These are phyloP conservation scores for Rhizopogon vulgaris DNA, from an alignment of 768 basidiomycete species.

Conservation along the genomic window DNA sequence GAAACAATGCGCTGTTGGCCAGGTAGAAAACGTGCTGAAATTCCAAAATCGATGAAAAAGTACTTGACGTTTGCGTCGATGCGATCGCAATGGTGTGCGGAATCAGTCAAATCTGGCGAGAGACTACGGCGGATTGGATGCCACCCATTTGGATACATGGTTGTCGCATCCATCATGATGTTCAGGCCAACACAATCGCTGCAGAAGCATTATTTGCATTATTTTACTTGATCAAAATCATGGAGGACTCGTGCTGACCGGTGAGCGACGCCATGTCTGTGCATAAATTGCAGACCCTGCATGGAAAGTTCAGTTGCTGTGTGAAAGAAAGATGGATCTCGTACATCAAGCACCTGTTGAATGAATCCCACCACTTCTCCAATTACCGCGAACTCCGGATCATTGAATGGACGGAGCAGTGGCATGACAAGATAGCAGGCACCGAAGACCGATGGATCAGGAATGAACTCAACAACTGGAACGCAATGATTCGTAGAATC, in stretches of 20 bases:
- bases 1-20: neutral
- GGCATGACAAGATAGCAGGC: constrained; percentile 24
- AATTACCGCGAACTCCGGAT: constrained; percentile 14
- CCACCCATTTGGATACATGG: constrained; percentile 21
- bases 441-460: constrained; percentile 6
- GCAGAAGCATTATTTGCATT: neutral
- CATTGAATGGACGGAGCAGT: constrained; percentile 16
- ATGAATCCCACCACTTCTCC: constrained; percentile 25
- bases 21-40: constrained; percentile 23
- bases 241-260: constrained; percentile 15
- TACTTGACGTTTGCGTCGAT: constrained; percentile 23
- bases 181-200: constrained; percentile 25
- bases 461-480: constrained; percentile 13
- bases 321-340: neutral
- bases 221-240: constrained; percentile 3
- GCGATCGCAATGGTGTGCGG: constrained; percentile 17
- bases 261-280: constrained; percentile 29
- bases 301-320: neutral
- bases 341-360: constrained; percentile 19
- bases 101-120: constrained; percentile 9
- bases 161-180: constrained; percentile 24
- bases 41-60: constrained; percentile 31
- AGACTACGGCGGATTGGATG: constrained; percentile 14
- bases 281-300: constrained; percentile 32
- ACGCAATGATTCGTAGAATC: constrained; percentile 19